phyloP scores from a whole-genome alignment of 768 basidiomycete genomes.

The Leccinum olivaceopallidum region DNA sequence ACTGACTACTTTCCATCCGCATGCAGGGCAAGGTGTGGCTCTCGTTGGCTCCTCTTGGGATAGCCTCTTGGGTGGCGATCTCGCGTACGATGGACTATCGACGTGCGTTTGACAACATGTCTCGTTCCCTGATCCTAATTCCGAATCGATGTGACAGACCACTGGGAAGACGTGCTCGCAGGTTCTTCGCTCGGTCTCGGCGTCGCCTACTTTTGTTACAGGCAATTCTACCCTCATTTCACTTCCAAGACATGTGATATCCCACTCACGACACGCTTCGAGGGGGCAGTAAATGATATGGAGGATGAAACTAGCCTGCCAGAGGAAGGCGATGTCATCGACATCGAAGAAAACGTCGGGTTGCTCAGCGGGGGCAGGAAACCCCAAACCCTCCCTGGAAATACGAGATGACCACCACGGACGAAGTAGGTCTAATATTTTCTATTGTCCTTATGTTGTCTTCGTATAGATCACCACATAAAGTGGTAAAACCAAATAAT shows the following conservation, averaged over 20 bases:
- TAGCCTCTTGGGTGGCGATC: constrained; percentile 72
- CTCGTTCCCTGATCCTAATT: not conserved
- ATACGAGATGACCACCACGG: not conserved
- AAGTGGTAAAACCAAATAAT: not conserved
- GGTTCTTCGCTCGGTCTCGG: constrained; percentile 75
- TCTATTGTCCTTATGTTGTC: not conserved
- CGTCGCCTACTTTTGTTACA: constrained; percentile 74
- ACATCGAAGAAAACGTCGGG: constrained; percentile 19
- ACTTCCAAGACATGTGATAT: constrained; percentile 55
- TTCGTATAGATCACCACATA: not conserved
- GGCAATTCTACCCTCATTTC: constrained; percentile 78
- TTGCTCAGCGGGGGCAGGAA: constrained; percentile 21
- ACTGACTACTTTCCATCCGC: not conserved
- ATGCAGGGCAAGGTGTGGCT: constrained; percentile 78
- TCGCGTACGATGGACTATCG: constrained; percentile 93
- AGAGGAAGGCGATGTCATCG: constrained; percentile 12
- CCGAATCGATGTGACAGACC: constrained; percentile 50
- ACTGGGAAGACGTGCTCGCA: constrained; percentile 87
- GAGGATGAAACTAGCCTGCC: constrained; percentile 5
- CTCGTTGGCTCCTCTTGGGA: constrained; percentile 69
- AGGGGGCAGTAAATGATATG: constrained; percentile 11
- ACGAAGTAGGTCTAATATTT: not conserved
- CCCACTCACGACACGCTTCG: constrained; percentile 70
- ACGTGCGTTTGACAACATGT: constrained; percentile 48
- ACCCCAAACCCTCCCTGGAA: not conserved